A percentile compares a stretch with the other conserved stretches of the same genome.
These are phyloP conservation scores for Dryas integrifolia DNA, from an alignment of 331 rosid genomes.

Conservation along the genomic window DNA sequence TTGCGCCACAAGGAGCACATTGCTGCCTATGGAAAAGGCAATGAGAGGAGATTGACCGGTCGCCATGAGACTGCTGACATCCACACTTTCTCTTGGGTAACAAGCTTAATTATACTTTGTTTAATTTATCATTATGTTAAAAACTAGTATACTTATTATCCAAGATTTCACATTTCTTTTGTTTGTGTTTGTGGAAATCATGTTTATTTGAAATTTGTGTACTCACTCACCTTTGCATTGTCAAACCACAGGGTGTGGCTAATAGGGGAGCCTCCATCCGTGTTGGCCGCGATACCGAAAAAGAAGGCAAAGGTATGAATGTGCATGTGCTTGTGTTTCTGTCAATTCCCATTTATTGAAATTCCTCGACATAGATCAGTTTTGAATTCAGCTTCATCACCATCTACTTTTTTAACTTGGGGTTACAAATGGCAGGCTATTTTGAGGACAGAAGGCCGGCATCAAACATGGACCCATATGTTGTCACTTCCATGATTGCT, in stretches of 20 bases:
- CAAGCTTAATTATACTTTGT: not conserved
- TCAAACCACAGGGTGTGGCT: slow-evolving; percentile 50
- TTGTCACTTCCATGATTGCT: slow-evolving; percentile 52
- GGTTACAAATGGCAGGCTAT: slow-evolving; percentile 36
- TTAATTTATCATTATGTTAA: no score
- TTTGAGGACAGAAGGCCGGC: slow-evolving; percentile 60
- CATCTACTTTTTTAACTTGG: no score
- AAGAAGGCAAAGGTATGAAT: slow-evolving; percentile 47
- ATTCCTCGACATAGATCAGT: no score
- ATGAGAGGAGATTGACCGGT: slow-evolving; percentile 59
- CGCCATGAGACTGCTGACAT: slow-evolving; percentile 59
- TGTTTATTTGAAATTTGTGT: not conserved
- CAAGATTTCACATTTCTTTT: not conserved
- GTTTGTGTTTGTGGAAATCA: not conserved
- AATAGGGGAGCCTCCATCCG: slow-evolving; percentile 57
- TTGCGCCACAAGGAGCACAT: slow-evolving; percentile 50
- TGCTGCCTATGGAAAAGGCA: slow-evolving; percentile 52
- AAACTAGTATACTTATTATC: no score
- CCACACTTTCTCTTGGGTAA: slow-evolving; percentile 50
- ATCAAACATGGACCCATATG: slow-evolving; percentile 60
- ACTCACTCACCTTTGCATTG: not conserved
- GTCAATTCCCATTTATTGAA: not conserved
- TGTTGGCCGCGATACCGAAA: slow-evolving; percentile 54
- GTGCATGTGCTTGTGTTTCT: not conserved
- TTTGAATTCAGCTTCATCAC: not conserved